phyloP scores from a whole-genome alignment of 805 yeast species.

The Candida loeiensis region DNA sequence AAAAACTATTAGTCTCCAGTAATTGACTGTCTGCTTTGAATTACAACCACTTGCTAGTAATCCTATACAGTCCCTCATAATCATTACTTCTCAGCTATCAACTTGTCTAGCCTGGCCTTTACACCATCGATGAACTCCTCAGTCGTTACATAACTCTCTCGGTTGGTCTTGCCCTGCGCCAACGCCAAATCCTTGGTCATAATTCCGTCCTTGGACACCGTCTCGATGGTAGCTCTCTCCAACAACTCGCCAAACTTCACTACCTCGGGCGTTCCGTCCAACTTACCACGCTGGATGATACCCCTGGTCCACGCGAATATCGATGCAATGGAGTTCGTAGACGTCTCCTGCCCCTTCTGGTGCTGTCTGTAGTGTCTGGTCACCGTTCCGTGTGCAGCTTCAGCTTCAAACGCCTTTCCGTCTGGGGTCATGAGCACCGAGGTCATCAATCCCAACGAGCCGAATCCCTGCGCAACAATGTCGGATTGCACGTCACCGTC shows the following conservation, averaged over 20 bases:
- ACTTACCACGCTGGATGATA: constrained; percentile 72
- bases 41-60: too few relatives aligned
- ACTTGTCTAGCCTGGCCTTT: constrained; percentile 50
- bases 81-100: constrained; percentile 16
- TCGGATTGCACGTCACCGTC: constrained; percentile 87
- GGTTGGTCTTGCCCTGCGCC: constrained; percentile 59
- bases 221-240: constrained; percentile 66
- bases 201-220: constrained; percentile 69
- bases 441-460: constrained; percentile 81
- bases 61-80: background rate
- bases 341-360: constrained; percentile 78
- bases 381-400: constrained; percentile 87
- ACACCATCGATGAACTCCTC: constrained; percentile 77
- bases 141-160: constrained; percentile 66
- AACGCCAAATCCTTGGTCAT: constrained; percentile 84
- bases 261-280: constrained; percentile 70
- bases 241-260: constrained; percentile 60
- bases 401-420: constrained; percentile 81
- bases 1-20: too few relatives aligned
- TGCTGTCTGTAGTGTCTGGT: constrained; percentile 82
- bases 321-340: constrained; percentile 82
- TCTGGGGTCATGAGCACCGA: constrained; percentile 80
- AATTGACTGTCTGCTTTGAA: too few relatives aligned
- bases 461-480: constrained; percentile 84
- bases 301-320: constrained; percentile 89